Evolutionary conservation across 1,284 basidiomycete genomes (phyloP).

Genomic region (Meripilus lineatus): DNA sequence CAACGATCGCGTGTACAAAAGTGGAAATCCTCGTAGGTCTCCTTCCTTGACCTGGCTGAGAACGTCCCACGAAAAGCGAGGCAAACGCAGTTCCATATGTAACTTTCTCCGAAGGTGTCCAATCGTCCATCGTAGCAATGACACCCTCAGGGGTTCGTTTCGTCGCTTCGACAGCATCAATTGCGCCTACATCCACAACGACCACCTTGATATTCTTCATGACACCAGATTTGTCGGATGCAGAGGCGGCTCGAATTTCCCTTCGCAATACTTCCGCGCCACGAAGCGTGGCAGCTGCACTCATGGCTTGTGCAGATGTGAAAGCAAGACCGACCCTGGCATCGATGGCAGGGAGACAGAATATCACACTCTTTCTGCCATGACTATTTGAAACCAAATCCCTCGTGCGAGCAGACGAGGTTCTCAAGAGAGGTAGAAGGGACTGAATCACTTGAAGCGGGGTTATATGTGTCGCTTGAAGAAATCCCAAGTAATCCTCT

Average conservation of each 20-base stretch:
- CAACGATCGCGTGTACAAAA: slow-evolving; percentile 54
- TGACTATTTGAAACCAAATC: slow-evolving; percentile 34
- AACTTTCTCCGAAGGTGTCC: slow-evolving; percentile 66
- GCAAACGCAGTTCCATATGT: slow-evolving; percentile 66
- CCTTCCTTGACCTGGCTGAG: slow-evolving; percentile 35
- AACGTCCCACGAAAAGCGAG: slow-evolving; percentile 38
- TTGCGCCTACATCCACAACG: slow-evolving; percentile 66
- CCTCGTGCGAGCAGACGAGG: slow-evolving; percentile 45
- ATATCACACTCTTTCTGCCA: slow-evolving; percentile 57
- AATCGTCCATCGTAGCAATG: slow-evolving; percentile 44
- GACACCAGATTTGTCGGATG: slow-evolving; percentile 44
- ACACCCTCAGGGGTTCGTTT: background rate
- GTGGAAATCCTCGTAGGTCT: slow-evolving; percentile 49
- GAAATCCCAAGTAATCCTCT: slow-evolving; percentile 59
- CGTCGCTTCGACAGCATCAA: slow-evolving; percentile 26
- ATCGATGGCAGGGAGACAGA: slow-evolving; percentile 67
- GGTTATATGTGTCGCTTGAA: slow-evolving; percentile 66
- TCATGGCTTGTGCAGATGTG: slow-evolving; percentile 62
- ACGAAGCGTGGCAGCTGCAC: slow-evolving; percentile 62
- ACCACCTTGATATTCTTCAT: slow-evolving; percentile 62
- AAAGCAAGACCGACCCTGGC: slow-evolving; percentile 70
- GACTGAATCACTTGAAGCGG: slow-evolving; percentile 72
- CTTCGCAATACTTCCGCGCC: slow-evolving; percentile 67
- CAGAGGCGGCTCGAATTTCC: slow-evolving; percentile 55
- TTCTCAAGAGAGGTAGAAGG: slow-evolving; percentile 68